Percentiles rank a stretch among this genome's conserved stretches.
Conservation (phyloP, 768 basidiomycete species). For the Russula sp. region DNA sequence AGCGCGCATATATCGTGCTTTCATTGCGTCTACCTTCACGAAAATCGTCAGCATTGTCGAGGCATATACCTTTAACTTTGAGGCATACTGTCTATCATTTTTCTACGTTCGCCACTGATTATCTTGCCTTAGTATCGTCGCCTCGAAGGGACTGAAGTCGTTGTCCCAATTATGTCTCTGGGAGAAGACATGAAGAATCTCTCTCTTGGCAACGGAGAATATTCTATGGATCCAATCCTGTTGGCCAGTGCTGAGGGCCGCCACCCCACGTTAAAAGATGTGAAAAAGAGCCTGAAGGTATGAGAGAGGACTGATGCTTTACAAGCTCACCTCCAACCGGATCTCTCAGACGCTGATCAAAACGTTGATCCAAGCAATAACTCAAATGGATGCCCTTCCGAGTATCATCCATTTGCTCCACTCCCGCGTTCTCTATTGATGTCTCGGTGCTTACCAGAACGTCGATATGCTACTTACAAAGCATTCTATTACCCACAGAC, state of each 20-base stretch:
- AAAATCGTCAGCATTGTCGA: constrained; percentile 60
- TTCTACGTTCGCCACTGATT: not conserved
- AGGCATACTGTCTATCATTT: constrained; percentile 26
- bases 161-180: constrained; percentile 69
- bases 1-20: constrained; percentile 31
- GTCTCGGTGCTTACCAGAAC: constrained; percentile 40
- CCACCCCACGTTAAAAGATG: constrained; percentile 69
- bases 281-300: constrained; percentile 78
- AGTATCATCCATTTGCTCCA: constrained; percentile 36
- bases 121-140: constrained; percentile 52
- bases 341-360: constrained; percentile 58
- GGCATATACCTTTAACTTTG: constrained; percentile 85
- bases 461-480: constrained; percentile 85
- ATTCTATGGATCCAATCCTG: constrained; percentile 49
- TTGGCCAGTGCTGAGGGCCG: constrained; percentile 55
- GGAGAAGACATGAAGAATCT: constrained; percentile 53
- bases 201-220: constrained; percentile 35
- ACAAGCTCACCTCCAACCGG: constrained; percentile 1
- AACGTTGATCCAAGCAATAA: constrained; percentile 70
- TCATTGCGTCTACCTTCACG: constrained; percentile 8
- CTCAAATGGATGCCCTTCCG: constrained; percentile 73
- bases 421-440: not conserved
- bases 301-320: not conserved
- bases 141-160: constrained; percentile 51
- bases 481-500: constrained; percentile 76